Evolutionary conservation across 169 alveolate genomes (phyloP), one percentile per base, ranked within the genome.

Genomic region (Plasmodium adleri): DNA sequence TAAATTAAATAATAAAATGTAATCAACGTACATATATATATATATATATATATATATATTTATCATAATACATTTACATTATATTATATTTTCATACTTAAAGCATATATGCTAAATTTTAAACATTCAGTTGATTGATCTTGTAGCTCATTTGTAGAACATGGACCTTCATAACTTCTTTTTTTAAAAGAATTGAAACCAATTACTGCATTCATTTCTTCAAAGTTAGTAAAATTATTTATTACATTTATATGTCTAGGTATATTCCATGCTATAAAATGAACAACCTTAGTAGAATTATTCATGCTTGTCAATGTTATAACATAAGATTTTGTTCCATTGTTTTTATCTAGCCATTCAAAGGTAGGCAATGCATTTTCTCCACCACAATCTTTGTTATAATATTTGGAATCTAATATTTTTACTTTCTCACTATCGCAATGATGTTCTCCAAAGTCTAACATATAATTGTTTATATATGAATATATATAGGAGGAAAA

Each of bases 321-420:
- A 8, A 47, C 76, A 59, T 78, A 78, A 43, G 89, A 78, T 73
- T 78, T 66, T n/a, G 89, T 78, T 54, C 28, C 54, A 43, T 58
- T 52, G 22, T 78, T 78, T 58, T 70, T 78, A 26, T 78, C 78
- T 50, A 78, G 15, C 89, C 89, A 78, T 58, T 78, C 89, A 28
- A 78, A 32, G 1, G 54, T 26, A 7, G 89, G 89, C 6, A 78
- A 58, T 58, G 47, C 22, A 52, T 78, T 78, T 28, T 64, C 64
- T 10, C 89, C 89, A 49, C 89, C 89, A 66, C 89, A 78, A 3
- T 7, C 22, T 66, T 67, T 26, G 39, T 47, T 70, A 15, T 78
- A 78, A 66, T 47, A 78, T 56, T 78, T 28, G 22, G 17, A 66
- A 8, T 64, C 89, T 32, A 78, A 47, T 24, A 59, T 24, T 59